These are phyloP conservation scores for Teratosphaeria zuluensis DNA, from an alignment of 2,329 filamentous ascomycete species.

Conservation along the genomic window DNA sequence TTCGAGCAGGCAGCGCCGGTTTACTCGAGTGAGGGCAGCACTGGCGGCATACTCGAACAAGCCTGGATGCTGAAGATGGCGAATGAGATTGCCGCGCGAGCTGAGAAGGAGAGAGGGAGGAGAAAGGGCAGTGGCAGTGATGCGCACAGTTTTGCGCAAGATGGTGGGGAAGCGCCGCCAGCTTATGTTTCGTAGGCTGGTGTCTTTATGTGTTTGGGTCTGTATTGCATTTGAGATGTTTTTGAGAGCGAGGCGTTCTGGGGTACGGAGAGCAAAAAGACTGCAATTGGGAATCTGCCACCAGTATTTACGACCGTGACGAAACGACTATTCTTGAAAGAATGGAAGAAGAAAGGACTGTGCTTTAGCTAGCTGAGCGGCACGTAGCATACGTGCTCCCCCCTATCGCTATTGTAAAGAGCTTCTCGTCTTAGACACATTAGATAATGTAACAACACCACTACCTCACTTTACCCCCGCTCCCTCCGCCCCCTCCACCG, in stretches of 20 bases:
- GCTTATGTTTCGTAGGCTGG: constrained; percentile 20
- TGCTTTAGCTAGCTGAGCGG: background rate
- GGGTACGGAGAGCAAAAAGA: background rate
- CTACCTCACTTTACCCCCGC: background rate
- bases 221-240: background rate
- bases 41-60: constrained; percentile 58
- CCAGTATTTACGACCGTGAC: background rate
- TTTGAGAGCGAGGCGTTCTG: background rate
- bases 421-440: no score
- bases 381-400: background rate
- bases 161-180: constrained; percentile 23
- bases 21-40: constrained; percentile 10
- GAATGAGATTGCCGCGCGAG: constrained; percentile 75
- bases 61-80: constrained; percentile 92
- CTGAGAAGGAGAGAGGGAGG: constrained; percentile 65
- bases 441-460: background rate
- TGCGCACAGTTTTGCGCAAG: background rate
- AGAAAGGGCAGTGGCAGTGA: constrained; percentile 11
- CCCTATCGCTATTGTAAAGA: no score
- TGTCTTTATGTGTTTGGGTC: background rate
- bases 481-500: constrained; percentile 5
- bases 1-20: constrained; percentile 2
- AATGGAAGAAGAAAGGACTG: no score
- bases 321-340: background rate
- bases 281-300: background rate